Base-by-base conservation (phyloP, 108 stramenopile genomes). In the Skeletonema menzelii region DNA sequence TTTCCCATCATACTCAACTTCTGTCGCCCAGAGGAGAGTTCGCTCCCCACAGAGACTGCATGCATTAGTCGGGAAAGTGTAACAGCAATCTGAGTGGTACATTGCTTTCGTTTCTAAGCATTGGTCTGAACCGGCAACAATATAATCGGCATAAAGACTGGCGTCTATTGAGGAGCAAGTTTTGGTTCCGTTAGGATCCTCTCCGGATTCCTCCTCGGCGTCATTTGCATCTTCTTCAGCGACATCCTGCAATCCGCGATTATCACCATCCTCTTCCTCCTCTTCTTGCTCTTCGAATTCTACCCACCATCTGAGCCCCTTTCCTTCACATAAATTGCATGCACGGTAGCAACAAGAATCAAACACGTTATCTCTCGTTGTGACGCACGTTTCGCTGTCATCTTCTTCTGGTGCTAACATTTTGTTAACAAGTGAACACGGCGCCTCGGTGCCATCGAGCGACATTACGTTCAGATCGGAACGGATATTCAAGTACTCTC, bases 121-220 rank as follows among this genome's bases (percentile, higher is more conserved):
- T 38, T 69, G 27, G 27, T 80, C 79, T 40, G 62, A 65, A 15
- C 57, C 68, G 47, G 40, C 79, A 56, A 73, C 79, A 1, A 80
- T 53, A 31, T 59, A 80, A 44, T 80, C 72, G 26, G 68, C 27
- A 42, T 73, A 80, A 24, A 80, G 70, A 19, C 68, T 49, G 35
- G 72, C 72, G 63, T 80, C 79, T 27, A 80, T 73, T 6, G 79
- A 73, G 27, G 79, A 80, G 37, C 79, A 80, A 12, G 72, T 80
- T 34, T 56, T 61, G 35, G 59, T 35, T 17, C 8, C 53, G 6
- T 67, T 57, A 13, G 55, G 27, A n/a, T n/a, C 34, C 8, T 37
- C 35, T 14, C 27, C 28, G 0, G 1, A 7, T 17, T 37, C 56
- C 19, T 27, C 24, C 22, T 56, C 42, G 4, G 27, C 19, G 4